Percentiles rank a stretch among this genome's conserved stretches.
phyloP scores from a whole-genome alignment of 2,329 filamentous ascomycete species.

The Fusarium sp. region DNA sequence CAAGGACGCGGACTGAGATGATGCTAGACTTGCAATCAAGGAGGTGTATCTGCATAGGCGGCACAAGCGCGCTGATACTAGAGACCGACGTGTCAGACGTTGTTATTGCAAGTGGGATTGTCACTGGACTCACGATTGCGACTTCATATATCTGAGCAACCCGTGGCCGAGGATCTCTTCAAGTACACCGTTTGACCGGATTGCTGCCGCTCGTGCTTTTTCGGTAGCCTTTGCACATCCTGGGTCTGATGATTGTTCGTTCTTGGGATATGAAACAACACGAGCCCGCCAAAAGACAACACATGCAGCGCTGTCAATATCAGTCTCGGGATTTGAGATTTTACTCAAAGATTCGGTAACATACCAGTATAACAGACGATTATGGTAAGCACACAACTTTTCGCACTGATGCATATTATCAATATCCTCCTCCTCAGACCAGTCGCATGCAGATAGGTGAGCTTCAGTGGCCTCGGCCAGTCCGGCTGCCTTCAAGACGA shows the following conservation, averaged over 20 bases:
- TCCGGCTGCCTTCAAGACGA: not conserved
- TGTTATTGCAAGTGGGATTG: not conserved
- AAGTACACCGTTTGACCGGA: not conserved
- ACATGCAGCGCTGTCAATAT: not conserved
- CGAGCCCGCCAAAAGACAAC: not conserved
- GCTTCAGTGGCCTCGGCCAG: not conserved
- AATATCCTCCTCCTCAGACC: not conserved
- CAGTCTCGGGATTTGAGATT: no score
- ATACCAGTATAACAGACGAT: not conserved
- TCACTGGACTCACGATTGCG: not conserved
- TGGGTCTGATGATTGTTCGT: not conserved
- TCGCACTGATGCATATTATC: not conserved
- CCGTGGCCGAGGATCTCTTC: not conserved
- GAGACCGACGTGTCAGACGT: not conserved
- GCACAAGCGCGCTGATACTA: slow-evolving; percentile 23
- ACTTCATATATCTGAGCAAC: slow-evolving; percentile 11
- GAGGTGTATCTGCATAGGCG: slow-evolving; percentile 32
- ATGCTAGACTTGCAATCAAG: slow-evolving; percentile 24
- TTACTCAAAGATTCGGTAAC: not conserved
- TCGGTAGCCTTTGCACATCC: not conserved
- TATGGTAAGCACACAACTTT: not conserved
- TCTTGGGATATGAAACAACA: not conserved
- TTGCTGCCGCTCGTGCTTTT: not conserved
- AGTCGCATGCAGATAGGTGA: not conserved
- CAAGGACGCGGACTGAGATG: slow-evolving; percentile 11